These are phyloP conservation scores for Adansonia madagascariensis DNA, from an alignment of 441 rosid genomes.

Conservation along the genomic window DNA sequence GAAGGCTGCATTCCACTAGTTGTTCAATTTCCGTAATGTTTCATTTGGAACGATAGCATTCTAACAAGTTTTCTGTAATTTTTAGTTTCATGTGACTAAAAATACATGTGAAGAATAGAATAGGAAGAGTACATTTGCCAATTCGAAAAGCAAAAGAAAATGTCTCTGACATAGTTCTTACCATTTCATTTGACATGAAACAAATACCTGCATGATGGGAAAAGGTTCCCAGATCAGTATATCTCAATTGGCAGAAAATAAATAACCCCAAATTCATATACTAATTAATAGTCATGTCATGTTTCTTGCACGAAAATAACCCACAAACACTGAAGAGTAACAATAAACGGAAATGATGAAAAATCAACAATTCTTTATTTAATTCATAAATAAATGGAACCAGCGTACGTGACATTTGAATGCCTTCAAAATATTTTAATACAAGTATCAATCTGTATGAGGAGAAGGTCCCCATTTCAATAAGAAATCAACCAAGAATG, in stretches of 20 bases:
- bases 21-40: constrained; percentile 6
- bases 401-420: neutral
- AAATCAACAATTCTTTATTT: neutral
- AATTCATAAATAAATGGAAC: neutral
- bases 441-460: neutral
- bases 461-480: neutral
- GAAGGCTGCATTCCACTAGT: neutral
- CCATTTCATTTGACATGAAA: constrained; percentile 96
- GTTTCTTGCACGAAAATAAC: neutral
- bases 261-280: neutral
- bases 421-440: neutral
- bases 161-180: constrained; percentile 38
- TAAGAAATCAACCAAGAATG: neutral
- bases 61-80: neutral
- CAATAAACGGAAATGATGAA: neutral
- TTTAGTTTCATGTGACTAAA: neutral
- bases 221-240: constrained; percentile 19
- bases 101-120: neutral
- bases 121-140: neutral
- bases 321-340: constrained; percentile 1
- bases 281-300: neutral
- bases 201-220: constrained; percentile 69
- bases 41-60: constrained; percentile 10
- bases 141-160: neutral
- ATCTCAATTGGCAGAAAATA: neutral